phyloP scores from a whole-genome alignment of 2,329 filamentous ascomycete species.

The Coniochaeta ligniaria region DNA sequence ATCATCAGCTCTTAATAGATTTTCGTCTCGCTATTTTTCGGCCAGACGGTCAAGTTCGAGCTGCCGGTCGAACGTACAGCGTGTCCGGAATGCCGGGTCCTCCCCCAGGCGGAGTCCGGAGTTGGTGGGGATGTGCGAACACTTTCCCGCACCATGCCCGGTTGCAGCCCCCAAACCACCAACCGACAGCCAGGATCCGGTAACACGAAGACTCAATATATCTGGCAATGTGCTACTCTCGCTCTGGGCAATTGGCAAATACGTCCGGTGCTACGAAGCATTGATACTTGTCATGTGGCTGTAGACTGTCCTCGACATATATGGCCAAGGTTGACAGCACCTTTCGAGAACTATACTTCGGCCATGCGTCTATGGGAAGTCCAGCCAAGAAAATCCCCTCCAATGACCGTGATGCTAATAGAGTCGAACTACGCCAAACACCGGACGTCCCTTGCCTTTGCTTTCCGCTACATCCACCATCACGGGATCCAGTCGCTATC shows the following conservation, averaged over 20 bases:
- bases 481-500: background rate
- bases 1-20: background rate
- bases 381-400: background rate
- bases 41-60: slow-evolving; percentile 1
- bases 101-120: slow-evolving; percentile 10
- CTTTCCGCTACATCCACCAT: background rate
- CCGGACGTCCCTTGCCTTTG: background rate
- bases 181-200: background rate
- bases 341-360: background rate
- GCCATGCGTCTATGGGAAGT: background rate
- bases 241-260: background rate
- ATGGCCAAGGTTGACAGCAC: background rate
- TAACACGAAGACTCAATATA: background rate
- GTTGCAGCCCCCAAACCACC: background rate
- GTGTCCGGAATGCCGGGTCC: slow-evolving; percentile 2
- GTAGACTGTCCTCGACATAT: background rate
- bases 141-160: background rate
- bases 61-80: background rate
- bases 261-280: background rate
- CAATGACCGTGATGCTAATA: background rate
- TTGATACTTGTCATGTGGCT: background rate
- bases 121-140: slow-evolving; percentile 17
- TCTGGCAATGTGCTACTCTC: background rate
- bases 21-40: slow-evolving; percentile 2
- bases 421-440: no score